These are phyloP conservation scores for Crassisporium funariophilum DNA, from an alignment of 768 basidiomycete species.

Conservation along the genomic window DNA sequence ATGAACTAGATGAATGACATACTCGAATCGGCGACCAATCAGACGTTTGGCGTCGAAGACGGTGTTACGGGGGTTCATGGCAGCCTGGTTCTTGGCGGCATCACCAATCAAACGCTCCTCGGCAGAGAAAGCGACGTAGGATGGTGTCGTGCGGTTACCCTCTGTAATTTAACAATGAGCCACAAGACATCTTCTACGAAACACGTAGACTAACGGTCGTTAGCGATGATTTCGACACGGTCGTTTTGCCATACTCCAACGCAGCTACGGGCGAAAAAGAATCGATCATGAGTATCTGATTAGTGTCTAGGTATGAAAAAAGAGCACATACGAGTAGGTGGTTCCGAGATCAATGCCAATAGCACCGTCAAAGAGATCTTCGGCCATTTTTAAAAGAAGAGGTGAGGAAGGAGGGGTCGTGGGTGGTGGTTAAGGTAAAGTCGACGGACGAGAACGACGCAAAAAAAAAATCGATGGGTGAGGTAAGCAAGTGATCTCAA, in stretches of 20 bases:
- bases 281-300: conserved; percentile 2
- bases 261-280: conserved; percentile 58
- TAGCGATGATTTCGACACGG: conserved; percentile 99
- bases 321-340: conserved; percentile 81
- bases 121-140: conserved; percentile 97
- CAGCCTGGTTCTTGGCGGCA: conserved; percentile 98
- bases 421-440: conserved; percentile 41
- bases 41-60: conserved; percentile 99
- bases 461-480: conserved; percentile 56
- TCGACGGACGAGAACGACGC: conserved; percentile 38
- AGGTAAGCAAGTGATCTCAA: conserved; percentile 53
- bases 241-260: conserved; percentile 99
- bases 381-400: conserved; percentile 58
- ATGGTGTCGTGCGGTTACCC: conserved; percentile 98
- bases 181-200: neutral
- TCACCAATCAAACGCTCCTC: conserved; percentile 98
- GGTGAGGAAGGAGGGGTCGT: conserved; percentile 30
- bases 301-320: conserved; percentile 10
- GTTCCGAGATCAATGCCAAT: conserved; percentile 97
- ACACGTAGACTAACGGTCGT: conserved; percentile 70
- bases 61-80: conserved; percentile 99
- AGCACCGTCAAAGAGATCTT: conserved; percentile 94
- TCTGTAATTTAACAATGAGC: conserved; percentile 45
- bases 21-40: conserved; percentile 97
- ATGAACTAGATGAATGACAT: conserved; percentile 24